Evolutionary conservation across 371 early-diverging fungal genomes (phyloP), one percentile per base, ranked within the genome.

Genomic region (Cladochytrium tenue): DNA sequence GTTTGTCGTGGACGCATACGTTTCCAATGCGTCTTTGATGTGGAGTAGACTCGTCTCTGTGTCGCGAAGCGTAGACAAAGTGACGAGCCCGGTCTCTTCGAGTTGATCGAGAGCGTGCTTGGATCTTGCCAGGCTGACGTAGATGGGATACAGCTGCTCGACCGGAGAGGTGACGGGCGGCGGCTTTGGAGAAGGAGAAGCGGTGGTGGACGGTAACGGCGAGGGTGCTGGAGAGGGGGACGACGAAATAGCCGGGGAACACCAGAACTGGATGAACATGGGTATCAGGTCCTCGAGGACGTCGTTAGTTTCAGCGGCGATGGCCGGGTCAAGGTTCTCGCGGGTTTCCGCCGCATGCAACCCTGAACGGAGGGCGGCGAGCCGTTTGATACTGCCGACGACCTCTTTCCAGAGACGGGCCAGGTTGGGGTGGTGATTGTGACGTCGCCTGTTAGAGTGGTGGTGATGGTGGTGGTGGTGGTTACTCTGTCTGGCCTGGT

Each of bases 71-170:
- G 32, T 36, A 2, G 51, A 28, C 23, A 23, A 51, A 1, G 68
- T 70, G 68, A 63, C 72, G n/a, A 75, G 59, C 25, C 73, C 72
- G 31, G 70, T 60, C 2, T 65, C 43, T 20, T 59, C 27, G 2
- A 72, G 65, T 36, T 75, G 64, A 13, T 72, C 58, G 23, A 75
- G 70, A 10, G 56, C 53, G 56, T 72, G 73, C 20, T 69, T 61
- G 26, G 58, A n/a, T 50, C 67, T 72, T 28, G 73, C 62, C 15
- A 75, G 63, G 35, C 63, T 63, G 25, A 75, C 69, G 51, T 69
- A 75, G 31, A 57, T 59, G 28, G 56, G 58, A 35, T 34, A 68
- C 33, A 57, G 60, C 5, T 66, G 34, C 13, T 43, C 43, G 43
- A 43, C 43, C n/a, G n/a, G n/a, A n/a, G n/a, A 27, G 4, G 52